These are phyloP conservation scores for Phytophthora pistaciae DNA, from an alignment of 352 stramenopile genomes.

Conservation along the genomic window DNA sequence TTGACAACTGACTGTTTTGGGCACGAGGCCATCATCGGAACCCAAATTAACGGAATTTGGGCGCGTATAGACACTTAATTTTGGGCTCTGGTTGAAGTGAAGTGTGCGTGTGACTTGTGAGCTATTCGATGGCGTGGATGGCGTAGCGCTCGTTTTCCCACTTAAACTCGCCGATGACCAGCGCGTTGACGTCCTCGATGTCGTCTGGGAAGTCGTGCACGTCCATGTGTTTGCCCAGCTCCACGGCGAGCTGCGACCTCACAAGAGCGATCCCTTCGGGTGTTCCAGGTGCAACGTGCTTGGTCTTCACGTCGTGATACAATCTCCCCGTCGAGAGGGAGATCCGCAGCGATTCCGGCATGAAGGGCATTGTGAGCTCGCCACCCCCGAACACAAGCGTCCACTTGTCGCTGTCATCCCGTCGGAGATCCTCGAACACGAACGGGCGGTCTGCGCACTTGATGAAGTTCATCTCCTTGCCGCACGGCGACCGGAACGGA, in stretches of 20 bases:
- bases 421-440: slow-evolving; percentile 74
- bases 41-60: neutral
- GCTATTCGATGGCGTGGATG: slow-evolving; percentile 54
- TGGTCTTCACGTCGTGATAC: slow-evolving; percentile 75
- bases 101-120: slow-evolving; percentile 10
- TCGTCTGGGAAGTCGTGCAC: slow-evolving; percentile 49
- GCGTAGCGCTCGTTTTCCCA: slow-evolving; percentile 53
- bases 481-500: slow-evolving; percentile 75
- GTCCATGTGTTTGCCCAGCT: slow-evolving; percentile 67
- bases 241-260: slow-evolving; percentile 77
- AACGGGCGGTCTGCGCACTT: slow-evolving; percentile 85
- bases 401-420: slow-evolving; percentile 36
- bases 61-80: neutral
- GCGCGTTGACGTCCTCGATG: neutral
- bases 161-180: slow-evolving; percentile 60
- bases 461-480: slow-evolving; percentile 90
- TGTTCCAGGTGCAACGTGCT: slow-evolving; percentile 45
- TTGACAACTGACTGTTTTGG: slow-evolving; percentile 21
- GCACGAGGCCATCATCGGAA: neutral
- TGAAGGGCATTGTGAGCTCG: slow-evolving; percentile 62
- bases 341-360: slow-evolving; percentile 62
- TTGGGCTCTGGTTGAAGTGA: neutral
- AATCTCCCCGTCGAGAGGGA: slow-evolving; percentile 73
- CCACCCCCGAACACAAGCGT: slow-evolving; percentile 67
- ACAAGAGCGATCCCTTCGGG: slow-evolving; percentile 60